A percentile compares a stretch with the other conserved stretches of the same genome.
phyloP scores from a whole-genome alignment of 306 rosid genomes.

The Casuarina equisetifolia region DNA sequence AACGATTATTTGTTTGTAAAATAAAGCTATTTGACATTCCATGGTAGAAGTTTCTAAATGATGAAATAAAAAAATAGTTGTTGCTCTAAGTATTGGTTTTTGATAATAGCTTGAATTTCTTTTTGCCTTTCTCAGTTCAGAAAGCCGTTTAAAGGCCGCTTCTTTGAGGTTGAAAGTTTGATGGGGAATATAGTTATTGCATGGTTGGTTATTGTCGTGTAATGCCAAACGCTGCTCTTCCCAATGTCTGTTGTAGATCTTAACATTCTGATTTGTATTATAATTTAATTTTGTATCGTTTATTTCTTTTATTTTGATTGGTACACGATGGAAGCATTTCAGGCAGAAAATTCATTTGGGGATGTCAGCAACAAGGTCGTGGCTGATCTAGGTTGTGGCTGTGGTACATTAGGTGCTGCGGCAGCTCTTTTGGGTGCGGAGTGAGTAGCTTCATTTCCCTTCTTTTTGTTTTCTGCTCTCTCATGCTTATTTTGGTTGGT shows the following conservation, averaged over 20 bases:
- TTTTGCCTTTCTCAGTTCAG: not conserved
- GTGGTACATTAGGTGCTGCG: constrained; percentile 86
- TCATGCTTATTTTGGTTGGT: not conserved
- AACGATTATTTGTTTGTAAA: not conserved
- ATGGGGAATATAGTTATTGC: not conserved
- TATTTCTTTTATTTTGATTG: not conserved
- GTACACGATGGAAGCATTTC: constrained; percentile 19
- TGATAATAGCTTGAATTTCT: not conserved
- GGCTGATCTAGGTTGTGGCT: constrained; percentile 96
- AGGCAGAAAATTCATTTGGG: constrained; percentile 95
- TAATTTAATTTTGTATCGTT: not conserved
- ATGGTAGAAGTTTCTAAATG: not conserved
- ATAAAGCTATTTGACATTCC: not conserved
- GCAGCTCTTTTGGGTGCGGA: constrained; percentile 85
- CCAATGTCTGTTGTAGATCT: not conserved
- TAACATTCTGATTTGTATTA: constrained; percentile 14
- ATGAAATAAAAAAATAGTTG: not conserved
- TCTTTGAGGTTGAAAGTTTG: not conserved
- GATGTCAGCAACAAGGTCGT: constrained; percentile 83
- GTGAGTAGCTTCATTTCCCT: constrained; percentile 53
- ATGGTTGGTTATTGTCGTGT: not conserved
- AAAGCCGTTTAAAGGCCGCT: not conserved
- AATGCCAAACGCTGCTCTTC: not conserved
- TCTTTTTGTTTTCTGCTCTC: constrained; percentile 4
- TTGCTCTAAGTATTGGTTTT: not conserved